Evolutionary conservation across 345 rosid species (phyloP).

Genomic region (Corchorus olitorius): DNA sequence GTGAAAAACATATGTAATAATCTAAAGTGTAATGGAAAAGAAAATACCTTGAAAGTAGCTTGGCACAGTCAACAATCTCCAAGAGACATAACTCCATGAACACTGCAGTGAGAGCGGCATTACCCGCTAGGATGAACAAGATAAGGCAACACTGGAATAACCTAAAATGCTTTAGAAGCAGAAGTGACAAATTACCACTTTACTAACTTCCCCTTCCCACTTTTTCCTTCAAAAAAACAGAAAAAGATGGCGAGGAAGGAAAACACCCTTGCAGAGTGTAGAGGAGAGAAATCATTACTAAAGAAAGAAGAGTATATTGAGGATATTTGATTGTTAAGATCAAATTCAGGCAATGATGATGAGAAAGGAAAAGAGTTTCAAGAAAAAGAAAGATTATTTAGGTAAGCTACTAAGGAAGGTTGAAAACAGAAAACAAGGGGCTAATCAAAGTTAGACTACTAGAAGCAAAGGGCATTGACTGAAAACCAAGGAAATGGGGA

Average conservation of each 20-base stretch:
- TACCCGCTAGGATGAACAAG: constrained; percentile 20
- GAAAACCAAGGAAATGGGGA: constrained; percentile 7
- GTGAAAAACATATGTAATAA: not conserved
- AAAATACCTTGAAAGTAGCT: constrained; percentile 36
- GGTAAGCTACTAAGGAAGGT: constrained; percentile 20
- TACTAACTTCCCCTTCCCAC: constrained; percentile 46
- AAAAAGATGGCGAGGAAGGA: constrained; percentile 50
- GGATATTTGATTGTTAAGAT: constrained; percentile 30
- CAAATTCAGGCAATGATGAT: constrained; percentile 19
- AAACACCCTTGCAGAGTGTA: constrained; percentile 26
- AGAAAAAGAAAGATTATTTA: constrained; percentile 18
- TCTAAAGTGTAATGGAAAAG: not conserved
- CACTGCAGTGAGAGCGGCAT: constrained; percentile 15
- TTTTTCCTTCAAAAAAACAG: constrained; percentile 67
- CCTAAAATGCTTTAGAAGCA: constrained; percentile 28
- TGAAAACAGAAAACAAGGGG: constrained; percentile 17
- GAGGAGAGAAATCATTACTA: constrained; percentile 30
- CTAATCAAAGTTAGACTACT: constrained; percentile 24
- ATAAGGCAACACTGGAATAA: constrained; percentile 32
- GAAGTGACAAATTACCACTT: constrained; percentile 26
- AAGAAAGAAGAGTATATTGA: constrained; percentile 23
- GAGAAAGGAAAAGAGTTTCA: not conserved
- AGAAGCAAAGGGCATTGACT: constrained; percentile 20
- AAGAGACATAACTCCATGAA: constrained; percentile 8
- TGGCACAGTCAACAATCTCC: constrained; percentile 36